Base-by-base conservation (phyloP, 345 rosid species). In the Iberis pinnata region DNA sequence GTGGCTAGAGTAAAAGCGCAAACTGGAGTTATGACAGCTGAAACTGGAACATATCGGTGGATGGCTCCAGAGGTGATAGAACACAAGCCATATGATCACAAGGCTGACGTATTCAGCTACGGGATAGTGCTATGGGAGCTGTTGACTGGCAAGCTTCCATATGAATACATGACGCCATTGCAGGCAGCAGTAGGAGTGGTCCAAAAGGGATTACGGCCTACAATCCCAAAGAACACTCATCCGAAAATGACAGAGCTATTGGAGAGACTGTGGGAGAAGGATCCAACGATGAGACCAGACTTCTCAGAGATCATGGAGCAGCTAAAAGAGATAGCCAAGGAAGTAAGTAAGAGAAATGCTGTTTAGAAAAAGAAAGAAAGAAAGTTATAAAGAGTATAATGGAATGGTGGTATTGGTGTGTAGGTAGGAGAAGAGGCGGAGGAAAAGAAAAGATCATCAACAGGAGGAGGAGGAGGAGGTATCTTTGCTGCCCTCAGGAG, bases 61-160 rank as follows among this genome's bases (percentile, higher is more conserved):
- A 92, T 88, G 98, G 95, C 98, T 74, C 98, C 98, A 15, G 96
- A 92, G 98, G 96, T 92, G 63, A 92, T 92, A 49, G 96, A 84
- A 58, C 96, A 87, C 86, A 87, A 76, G 64, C 93, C 89, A 47
- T 92, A 92, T 72, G 98, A 92, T 75, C 98, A 92, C 77, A 92
- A 85, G 75, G 95, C 96, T 18, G 98, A 92, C 46, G 78, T 92
- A 39, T 92, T 84, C 60, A 92, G 96, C 78, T 92, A 87, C 20
- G 98, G 78, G 19, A 64, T 92, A 40, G 96, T 92, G 56, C 53
- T 92, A 35, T 87, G 98, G 96, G 98, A 92, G 75, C 50, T 92
- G 72, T 61, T 92, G 65, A 84, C 95, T 5, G 96, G 96, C 58
- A 87, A 88, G 96, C 81, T 88, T 75, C 98, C 98, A 31, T 80